Percentiles rank a stretch among this genome's conserved stretches.
phyloP scores from a whole-genome alignment of 23 red algal genomes.

The Gracilaria domingensis region DNA sequence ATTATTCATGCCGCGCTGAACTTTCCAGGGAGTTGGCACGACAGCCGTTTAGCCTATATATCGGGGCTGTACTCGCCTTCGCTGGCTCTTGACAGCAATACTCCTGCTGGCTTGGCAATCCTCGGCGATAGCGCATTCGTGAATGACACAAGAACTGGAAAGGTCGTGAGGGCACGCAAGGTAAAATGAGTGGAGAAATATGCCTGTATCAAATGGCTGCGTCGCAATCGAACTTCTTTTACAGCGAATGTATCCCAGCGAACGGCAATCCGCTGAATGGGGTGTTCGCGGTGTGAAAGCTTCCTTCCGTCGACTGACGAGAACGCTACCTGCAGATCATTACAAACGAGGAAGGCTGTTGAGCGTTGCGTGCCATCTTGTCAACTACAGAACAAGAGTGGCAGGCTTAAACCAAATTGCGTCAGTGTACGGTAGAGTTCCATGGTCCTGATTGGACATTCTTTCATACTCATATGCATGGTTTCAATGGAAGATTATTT shows the following conservation, averaged over 20 bases:
- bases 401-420: conserved; percentile 32
- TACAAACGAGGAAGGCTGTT: conserved; percentile 23
- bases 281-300: conserved; percentile 16
- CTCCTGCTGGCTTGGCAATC: conserved; percentile 28
- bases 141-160: conserved; percentile 1
- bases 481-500: too few relatives aligned
- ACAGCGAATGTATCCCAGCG: conserved; percentile 29
- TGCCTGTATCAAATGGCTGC: background rate
- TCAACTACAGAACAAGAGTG: conserved; percentile 24
- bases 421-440: background rate
- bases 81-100: background rate
- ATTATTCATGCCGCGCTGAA: conserved; percentile 31
- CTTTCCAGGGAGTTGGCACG: conserved; percentile 31
- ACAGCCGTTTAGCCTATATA: conserved; percentile 14
- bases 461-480: too few relatives aligned
- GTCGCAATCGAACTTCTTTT: conserved; percentile 26
- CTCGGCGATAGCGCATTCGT: conserved; percentile 36
- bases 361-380: background rate
- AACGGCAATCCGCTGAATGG: conserved; percentile 47
- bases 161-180: conserved; percentile 11
- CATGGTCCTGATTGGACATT: too few relatives aligned
- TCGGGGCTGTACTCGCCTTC: conserved; percentile 35
- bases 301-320: conserved; percentile 6
- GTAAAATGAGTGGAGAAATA: background rate
- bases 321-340: background rate